phyloP scores from a whole-genome alignment of 176 grass and related monocot species.

The Rhipidocladum racemiflorum region DNA sequence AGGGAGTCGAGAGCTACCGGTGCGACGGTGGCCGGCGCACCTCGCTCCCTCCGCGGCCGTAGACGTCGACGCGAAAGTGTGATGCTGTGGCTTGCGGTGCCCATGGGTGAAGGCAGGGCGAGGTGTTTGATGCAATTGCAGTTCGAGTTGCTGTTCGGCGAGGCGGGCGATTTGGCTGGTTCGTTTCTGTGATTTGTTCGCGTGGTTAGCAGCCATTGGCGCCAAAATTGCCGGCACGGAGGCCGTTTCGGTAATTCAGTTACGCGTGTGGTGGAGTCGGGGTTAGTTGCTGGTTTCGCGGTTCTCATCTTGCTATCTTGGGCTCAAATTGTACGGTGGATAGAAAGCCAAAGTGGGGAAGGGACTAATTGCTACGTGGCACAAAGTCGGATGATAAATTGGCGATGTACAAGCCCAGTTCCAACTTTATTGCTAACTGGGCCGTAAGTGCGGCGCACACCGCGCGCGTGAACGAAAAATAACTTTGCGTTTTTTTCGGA shows the following conservation, averaged over 20 bases:
- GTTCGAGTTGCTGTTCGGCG: background rate
- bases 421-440: no score
- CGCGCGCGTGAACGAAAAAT: no score
- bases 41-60: background rate
- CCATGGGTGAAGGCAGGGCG: constrained; percentile 20
- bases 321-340: background rate
- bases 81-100: background rate
- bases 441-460: no score
- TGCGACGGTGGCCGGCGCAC: constrained; percentile 18
- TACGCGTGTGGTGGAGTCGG: background rate
- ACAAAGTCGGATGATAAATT: background rate
- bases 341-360: background rate
- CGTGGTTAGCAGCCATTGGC: constrained; percentile 24
- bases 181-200: background rate
- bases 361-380: no score
- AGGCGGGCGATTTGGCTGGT: background rate
- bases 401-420: no score
- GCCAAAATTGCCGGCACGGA: constrained; percentile 18
- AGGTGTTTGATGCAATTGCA: constrained; percentile 24
- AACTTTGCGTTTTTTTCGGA: no score
- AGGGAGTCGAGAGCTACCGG: constrained; percentile 36
- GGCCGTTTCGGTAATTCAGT: background rate
- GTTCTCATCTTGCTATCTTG: background rate
- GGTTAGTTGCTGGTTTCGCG: background rate
- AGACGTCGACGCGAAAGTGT: background rate